Evolutionary conservation across 2,329 filamentous ascomycete genomes (phyloP).

Genomic region (Aspergillus niger): DNA sequence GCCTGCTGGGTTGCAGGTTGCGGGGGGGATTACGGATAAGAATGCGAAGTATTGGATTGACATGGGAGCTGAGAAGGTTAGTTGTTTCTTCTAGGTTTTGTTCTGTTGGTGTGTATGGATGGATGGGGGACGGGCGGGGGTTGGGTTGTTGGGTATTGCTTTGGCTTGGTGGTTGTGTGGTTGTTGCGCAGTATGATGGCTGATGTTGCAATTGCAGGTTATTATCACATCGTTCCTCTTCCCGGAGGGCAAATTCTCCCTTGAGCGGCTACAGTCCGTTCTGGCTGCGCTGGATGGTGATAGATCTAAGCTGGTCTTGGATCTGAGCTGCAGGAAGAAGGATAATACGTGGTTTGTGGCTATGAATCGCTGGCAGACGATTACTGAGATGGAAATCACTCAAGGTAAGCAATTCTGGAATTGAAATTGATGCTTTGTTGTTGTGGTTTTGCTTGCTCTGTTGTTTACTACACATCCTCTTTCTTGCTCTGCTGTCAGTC

Average conservation of each 20-base stretch:
- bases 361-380: conserved; percentile 98
- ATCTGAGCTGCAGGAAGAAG: conserved; percentile 83
- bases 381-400: conserved; percentile 93
- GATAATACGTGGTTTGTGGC: conserved; percentile 88
- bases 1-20: conserved; percentile 81
- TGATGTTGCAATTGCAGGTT: conserved; percentile 62
- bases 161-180: no score
- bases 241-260: conserved; percentile 77
- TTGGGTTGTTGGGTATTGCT: no score
- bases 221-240: conserved; percentile 97
- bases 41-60: conserved; percentile 88
- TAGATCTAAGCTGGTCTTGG: conserved; percentile 82
- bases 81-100: conserved; percentile 27
- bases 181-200: neutral
- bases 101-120: neutral
- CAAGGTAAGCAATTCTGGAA: conserved; percentile 60
- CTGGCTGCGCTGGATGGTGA: conserved; percentile 72
- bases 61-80: conserved; percentile 83
- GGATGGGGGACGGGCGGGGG: no score
- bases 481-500: neutral
- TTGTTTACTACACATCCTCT: neutral
- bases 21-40: conserved; percentile 84
- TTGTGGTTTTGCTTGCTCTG: neutral
- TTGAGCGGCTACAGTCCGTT: conserved; percentile 72
- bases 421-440: neutral